These are phyloP conservation scores for Blastobotrys serpentis DNA, from an alignment of 1,139 yeast species.

Conservation along the genomic window DNA sequence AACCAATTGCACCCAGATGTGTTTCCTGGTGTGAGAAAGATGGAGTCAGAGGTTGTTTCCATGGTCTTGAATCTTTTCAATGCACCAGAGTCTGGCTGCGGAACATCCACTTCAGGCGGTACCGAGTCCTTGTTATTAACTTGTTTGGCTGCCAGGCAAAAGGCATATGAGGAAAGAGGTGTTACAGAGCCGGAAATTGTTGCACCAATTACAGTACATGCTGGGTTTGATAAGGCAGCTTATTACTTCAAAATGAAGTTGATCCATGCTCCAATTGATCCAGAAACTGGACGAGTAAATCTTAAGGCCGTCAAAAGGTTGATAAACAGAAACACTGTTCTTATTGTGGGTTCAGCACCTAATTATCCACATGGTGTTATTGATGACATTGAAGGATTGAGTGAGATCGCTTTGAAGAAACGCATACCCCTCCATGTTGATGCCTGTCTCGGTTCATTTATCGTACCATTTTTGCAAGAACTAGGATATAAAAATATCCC, in stretches of 20 bases:
- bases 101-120: slow-evolving; percentile 96
- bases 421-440: slow-evolving; percentile 88
- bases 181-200: slow-evolving; percentile 78
- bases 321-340: slow-evolving; percentile 74
- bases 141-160: slow-evolving; percentile 74
- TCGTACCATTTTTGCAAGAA: slow-evolving; percentile 73
- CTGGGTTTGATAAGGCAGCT: slow-evolving; percentile 94
- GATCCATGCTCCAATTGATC: slow-evolving; percentile 76
- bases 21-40: slow-evolving; percentile 92
- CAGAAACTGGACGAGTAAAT: slow-evolving; percentile 66
- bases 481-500: slow-evolving; percentile 57
- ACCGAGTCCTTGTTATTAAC: slow-evolving; percentile 87
- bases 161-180: slow-evolving; percentile 63
- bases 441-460: slow-evolving; percentile 91
- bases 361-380: slow-evolving; percentile 95
- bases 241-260: slow-evolving; percentile 84
- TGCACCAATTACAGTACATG: slow-evolving; percentile 89
- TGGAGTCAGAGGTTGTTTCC: slow-evolving; percentile 93
- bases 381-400: slow-evolving; percentile 77
- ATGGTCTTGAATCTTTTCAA: slow-evolving; percentile 82
- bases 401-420: slow-evolving; percentile 61
- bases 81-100: slow-evolving; percentile 72
- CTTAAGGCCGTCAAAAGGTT: slow-evolving; percentile 58
- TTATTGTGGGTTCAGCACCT: slow-evolving; percentile 91
- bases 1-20: slow-evolving; percentile 97